Evolutionary conservation across 1,139 yeast species (phyloP), one percentile per base, ranked within the genome.

Genomic region (Debaryomycetaceae sp.): DNA sequence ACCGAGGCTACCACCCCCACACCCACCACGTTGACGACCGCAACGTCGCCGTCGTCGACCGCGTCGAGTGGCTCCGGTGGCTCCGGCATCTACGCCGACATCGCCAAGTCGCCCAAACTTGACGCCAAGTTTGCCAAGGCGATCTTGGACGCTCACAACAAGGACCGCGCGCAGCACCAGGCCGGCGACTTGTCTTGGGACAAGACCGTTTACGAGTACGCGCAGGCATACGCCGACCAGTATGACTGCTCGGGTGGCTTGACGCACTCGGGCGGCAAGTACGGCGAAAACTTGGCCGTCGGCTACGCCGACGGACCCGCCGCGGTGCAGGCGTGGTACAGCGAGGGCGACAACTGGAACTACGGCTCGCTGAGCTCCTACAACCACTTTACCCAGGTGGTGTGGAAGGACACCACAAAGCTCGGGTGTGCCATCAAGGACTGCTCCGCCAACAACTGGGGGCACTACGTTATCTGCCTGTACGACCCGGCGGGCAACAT

Each of bases 241-340:
- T 83, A 79, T 58, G 73, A 73, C 53, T 86, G 96, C 62, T 74
- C 76, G 23, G 83, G 83, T 35, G 44, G 49, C 10, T 74, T 86
- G 55, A 58, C 61, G 22, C 96, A 88, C 65, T 78, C 94, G 30
- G 84, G 83, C 35, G 91, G 91, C 35, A 58, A 66, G 32, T 82
- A 73, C 61, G 96, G 96, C 52, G 96, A 88, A 64, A 88, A 88
- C 70, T 70, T 88, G 52, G 95, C 94, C 32, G 64, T 75, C 34
- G 96, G 96, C 35, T 73, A 68, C 58, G 41, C 68, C 27, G 53
- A 65, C 20, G 62, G 66, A 18, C 83, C 74, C 27, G 34, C 56
- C 27, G 85, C 86, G 28, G 78, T 84, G 36, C 69, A 74, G 27
- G 95, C 91, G 34, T 88, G 96, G 96, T 86, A 84, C 65, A 58